These are phyloP conservation scores for Friedmanniomyces endolithicus DNA, from an alignment of 495 filamentous ascomycete genomes.

Conservation along the genomic window DNA sequence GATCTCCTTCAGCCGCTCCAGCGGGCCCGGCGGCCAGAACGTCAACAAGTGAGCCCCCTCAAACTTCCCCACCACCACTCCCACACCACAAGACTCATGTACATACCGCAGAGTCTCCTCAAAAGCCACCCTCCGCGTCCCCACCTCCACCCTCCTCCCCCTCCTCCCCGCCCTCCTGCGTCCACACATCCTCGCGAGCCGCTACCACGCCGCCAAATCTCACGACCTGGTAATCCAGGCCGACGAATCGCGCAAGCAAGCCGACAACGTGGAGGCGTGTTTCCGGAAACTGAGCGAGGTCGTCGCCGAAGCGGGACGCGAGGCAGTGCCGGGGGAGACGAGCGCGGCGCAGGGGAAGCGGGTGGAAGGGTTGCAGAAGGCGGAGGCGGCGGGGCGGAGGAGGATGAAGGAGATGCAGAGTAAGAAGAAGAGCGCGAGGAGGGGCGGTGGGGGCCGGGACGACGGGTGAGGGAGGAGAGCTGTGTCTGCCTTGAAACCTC, in stretches of 20 bases:
- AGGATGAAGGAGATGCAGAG: slow-evolving; percentile 64
- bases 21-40: slow-evolving; percentile 88
- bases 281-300: slow-evolving; percentile 49
- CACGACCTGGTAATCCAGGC: slow-evolving; percentile 57
- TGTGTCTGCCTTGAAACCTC: too few species aligned
- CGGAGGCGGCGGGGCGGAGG: slow-evolving; percentile 57
- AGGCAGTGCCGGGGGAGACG: slow-evolving; percentile 52
- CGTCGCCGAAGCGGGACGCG: slow-evolving; percentile 41
- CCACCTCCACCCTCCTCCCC: slow-evolving; percentile 44
- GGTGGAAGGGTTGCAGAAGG: slow-evolving; percentile 54
- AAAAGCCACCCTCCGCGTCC: slow-evolving; percentile 68
- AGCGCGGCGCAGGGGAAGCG: slow-evolving; percentile 44
- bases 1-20: slow-evolving; percentile 70
- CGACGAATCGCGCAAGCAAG: slow-evolving; percentile 52
- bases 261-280: slow-evolving; percentile 51
- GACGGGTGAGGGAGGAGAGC: slow-evolving; percentile 1
- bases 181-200: slow-evolving; percentile 46
- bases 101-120: slow-evolving; percentile 61
- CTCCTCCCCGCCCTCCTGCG: slow-evolving; percentile 60
- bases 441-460: slow-evolving; percentile 27
- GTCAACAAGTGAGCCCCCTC: slow-evolving; percentile 69
- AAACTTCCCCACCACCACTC: too few species aligned
- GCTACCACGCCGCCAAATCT: slow-evolving; percentile 54
- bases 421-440: slow-evolving; percentile 64
- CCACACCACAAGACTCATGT: too few species aligned